Conservation (phyloP, 805 yeast genomes). For the Metschnikowia chrysomelidarum region DNA sequence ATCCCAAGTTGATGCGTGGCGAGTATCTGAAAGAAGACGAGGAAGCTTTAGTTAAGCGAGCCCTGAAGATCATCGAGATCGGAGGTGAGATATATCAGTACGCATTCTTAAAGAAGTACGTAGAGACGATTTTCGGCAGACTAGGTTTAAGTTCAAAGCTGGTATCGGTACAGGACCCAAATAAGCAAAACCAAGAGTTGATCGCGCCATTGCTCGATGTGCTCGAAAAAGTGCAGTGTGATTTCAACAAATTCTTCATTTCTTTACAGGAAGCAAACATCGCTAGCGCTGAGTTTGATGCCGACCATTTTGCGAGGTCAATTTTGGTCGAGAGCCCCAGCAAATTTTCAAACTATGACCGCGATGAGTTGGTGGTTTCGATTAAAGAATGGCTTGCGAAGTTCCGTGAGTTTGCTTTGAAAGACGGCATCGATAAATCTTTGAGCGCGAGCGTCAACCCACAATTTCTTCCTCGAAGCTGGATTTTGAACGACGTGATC, state of each 20-base stretch:
- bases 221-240: conserved; percentile 61
- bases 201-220: conserved; percentile 61
- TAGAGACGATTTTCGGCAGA: conserved; percentile 56
- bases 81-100: conserved; percentile 66
- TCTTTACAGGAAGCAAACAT: conserved; percentile 51
- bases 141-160: conserved; percentile 57
- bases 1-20: conserved; percentile 19
- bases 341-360: conserved; percentile 22
- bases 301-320: conserved; percentile 18
- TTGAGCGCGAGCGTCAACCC: conserved; percentile 63
- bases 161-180: conserved; percentile 31
- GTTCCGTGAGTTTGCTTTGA: conserved; percentile 45
- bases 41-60: conserved; percentile 53
- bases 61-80: conserved; percentile 58
- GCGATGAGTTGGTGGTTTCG: conserved; percentile 41
- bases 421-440: conserved; percentile 32
- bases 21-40: conserved; percentile 48
- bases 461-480: conserved; percentile 74
- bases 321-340: conserved; percentile 19
- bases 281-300: conserved; percentile 12
- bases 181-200: conserved; percentile 43
- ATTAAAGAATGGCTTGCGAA: conserved; percentile 51
- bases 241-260: conserved; percentile 78
- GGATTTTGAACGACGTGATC: conserved; percentile 85
- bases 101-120: conserved; percentile 57